Evolutionary conservation across 2,329 filamentous ascomycete species (phyloP), one percentile per base, ranked within the genome.

Genomic region (Arachnomyces sp.): DNA sequence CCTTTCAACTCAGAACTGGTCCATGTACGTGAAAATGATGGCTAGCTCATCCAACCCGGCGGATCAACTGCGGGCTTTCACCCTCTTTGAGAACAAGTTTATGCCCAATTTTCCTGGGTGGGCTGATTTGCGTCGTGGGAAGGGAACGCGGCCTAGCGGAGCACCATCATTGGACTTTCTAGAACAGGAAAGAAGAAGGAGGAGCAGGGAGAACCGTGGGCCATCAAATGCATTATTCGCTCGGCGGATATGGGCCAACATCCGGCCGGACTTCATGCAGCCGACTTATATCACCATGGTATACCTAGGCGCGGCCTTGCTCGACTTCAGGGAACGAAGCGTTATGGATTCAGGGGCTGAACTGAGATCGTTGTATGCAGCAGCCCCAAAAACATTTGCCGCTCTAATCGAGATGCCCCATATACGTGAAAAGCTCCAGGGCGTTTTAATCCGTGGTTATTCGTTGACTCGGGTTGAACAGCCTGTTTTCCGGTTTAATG

Each of bases 21-120:
- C 94, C 57, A 71, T 75, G 37, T 80, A 84, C 48, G 73, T 94
- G 40, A 77, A 82, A 51, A 63, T 72, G 37, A 76, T 95, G 18
- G 76, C 79, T 16, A 66, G 70, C 11, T 69, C 78, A 39, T 71
- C 73, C 34, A 70, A 73, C 34, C 73, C 74, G 51, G 63, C 76
- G 35, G 70, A 81, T 42, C 60, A 63, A 39, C 16, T 61, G 9
- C 47, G 57, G 14, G 88, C 88, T 29, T 94, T 92, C 62, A 57
- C 66, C 15, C 64, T 81, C 38, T 90, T 84, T 56, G 90, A 96
- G 65, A 64, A 71, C 17, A 76, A 78, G 44, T 79, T 96, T 40
- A 93, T 94, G 75, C 72, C 76, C 1, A 71, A 76, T 28, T 94
- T 88, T 75, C 74, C 76, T 8, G 86, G 87, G 16, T 95, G 88